Evolutionary conservation across 495 filamentous ascomycete genomes (phyloP).

Genomic region (Penicillium macrosclerotiorum): DNA sequence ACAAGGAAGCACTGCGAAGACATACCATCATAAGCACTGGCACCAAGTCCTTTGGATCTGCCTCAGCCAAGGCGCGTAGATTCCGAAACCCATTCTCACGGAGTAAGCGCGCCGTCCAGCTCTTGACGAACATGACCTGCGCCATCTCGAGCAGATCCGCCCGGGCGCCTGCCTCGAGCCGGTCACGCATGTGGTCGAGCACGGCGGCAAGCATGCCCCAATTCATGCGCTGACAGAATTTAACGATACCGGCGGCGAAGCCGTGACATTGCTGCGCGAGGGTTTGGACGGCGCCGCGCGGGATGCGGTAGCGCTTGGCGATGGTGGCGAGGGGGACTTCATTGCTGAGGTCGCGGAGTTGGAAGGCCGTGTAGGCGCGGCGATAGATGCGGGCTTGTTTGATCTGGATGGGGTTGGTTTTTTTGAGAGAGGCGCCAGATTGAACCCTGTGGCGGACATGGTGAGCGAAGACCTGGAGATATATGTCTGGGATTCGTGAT

Average conservation of each 20-base stretch:
- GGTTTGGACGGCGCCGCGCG: slow-evolving; percentile 69
- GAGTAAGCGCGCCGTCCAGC: slow-evolving; percentile 71
- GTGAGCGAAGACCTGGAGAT: no score
- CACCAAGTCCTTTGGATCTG: slow-evolving; percentile 63
- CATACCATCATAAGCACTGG: slow-evolving; percentile 66
- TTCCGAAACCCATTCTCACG: slow-evolving; percentile 75
- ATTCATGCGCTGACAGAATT: slow-evolving; percentile 72
- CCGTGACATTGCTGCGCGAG: slow-evolving; percentile 74
- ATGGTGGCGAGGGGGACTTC: slow-evolving; percentile 71
- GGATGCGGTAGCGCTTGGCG: slow-evolving; percentile 65
- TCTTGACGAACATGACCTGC: slow-evolving; percentile 75
- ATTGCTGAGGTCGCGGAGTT: slow-evolving; percentile 79
- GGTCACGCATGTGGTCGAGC: slow-evolving; percentile 73
- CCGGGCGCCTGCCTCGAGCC: slow-evolving; percentile 70
- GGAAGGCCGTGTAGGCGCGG: slow-evolving; percentile 77
- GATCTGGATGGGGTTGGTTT: slow-evolving; percentile 59
- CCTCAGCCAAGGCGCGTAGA: slow-evolving; percentile 64
- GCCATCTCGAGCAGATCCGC: slow-evolving; percentile 72
- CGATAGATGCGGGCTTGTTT: slow-evolving; percentile 63
- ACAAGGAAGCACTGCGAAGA: no score
- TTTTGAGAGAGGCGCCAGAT: slow-evolving; percentile 61
- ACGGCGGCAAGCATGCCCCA: slow-evolving; percentile 74
- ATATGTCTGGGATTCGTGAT: no score
- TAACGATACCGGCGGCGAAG: slow-evolving; percentile 74
- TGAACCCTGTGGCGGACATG: slow-evolving; percentile 55